A percentile compares a stretch with the other conserved stretches of the same genome.
Evolutionary conservation across 2,329 filamentous ascomycete species (phyloP).

Genomic region (Xenosphaeropsis pyriputrescens): DNA sequence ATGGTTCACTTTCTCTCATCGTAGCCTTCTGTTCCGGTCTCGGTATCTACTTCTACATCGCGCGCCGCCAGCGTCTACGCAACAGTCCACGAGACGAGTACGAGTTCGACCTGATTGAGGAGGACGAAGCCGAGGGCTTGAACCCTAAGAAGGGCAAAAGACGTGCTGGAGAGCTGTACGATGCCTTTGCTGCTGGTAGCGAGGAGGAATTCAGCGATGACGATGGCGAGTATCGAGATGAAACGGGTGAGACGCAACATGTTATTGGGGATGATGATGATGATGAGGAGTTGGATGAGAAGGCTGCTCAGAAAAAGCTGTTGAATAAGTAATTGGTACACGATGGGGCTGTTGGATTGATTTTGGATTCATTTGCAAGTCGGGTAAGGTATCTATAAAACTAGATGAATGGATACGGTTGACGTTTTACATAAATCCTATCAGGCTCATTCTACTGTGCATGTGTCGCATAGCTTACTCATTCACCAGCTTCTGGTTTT

Average conservation of each 20-base stretch:
- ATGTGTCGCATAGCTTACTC: no score
- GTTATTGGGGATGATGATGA: slow-evolving; percentile 34
- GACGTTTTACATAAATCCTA: no score
- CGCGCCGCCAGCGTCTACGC: slow-evolving; percentile 60
- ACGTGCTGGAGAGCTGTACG: slow-evolving; percentile 82
- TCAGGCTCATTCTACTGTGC: no score
- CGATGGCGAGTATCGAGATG: slow-evolving; percentile 24
- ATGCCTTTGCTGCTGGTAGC: slow-evolving; percentile 85
- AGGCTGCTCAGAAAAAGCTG: slow-evolving; percentile 4
- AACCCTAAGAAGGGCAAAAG: slow-evolving; percentile 32
- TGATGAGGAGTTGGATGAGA: slow-evolving; percentile 15
- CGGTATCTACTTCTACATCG: slow-evolving; percentile 67
- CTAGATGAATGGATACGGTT: no score
- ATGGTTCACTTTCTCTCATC: slow-evolving; percentile 72
- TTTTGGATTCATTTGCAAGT: no score
- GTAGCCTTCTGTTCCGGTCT: slow-evolving; percentile 69
- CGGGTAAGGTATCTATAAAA: no score
- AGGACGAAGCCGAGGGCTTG: slow-evolving; percentile 54
- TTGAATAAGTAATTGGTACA: background rate
- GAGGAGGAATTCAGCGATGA: slow-evolving; percentile 28
- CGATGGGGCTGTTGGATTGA: no score
- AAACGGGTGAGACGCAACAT: slow-evolving; percentile 26
- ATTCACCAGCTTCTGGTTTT: no score
- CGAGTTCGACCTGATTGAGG: slow-evolving; percentile 86
- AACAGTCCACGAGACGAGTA: slow-evolving; percentile 71